A percentile compares a stretch with the other conserved stretches of the same genome.
Conservation (phyloP, 352 stramenopile species). For the Thraustochytrium striatum region DNA sequence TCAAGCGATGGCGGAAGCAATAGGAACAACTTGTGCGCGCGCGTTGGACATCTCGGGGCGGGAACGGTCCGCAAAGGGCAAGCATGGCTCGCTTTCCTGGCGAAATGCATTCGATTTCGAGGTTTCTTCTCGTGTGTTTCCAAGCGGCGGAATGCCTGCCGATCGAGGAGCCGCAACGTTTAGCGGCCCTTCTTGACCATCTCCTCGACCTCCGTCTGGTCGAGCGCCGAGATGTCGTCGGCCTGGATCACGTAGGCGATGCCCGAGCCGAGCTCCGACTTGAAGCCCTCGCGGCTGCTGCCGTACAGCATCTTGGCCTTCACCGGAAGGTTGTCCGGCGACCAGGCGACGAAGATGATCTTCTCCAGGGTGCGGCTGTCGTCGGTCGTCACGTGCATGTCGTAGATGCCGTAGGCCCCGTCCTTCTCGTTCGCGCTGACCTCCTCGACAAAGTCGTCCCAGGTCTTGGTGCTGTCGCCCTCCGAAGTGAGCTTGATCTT, state of each 20-base stretch:
- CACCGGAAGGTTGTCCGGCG: slow-evolving; percentile 37
- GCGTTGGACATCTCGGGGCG: too few relatives aligned
- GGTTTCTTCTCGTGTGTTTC: too few relatives aligned
- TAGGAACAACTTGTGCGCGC: too few relatives aligned
- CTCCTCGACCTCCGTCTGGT: background rate
- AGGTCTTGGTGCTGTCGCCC: background rate
- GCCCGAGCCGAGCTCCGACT: slow-evolving; percentile 45
- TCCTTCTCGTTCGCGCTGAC: slow-evolving; percentile 6
- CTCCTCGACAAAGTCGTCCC: slow-evolving; percentile 26
- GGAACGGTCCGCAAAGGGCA: too few relatives aligned
- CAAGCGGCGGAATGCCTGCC: too few relatives aligned
- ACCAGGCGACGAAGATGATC: slow-evolving; percentile 39
- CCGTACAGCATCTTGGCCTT: slow-evolving; percentile 49
- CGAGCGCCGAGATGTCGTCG: slow-evolving; percentile 30
- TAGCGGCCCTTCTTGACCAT: slow-evolving; percentile 42
- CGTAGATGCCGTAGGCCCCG: slow-evolving; percentile 45
- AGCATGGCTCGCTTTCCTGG: too few relatives aligned
- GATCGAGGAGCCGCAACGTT: background rate
- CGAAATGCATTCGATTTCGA: too few relatives aligned
- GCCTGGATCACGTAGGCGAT: slow-evolving; percentile 45
- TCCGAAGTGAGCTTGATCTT: slow-evolving; percentile 29
- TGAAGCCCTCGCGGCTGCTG: slow-evolving; percentile 27
- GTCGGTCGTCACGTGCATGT: background rate
- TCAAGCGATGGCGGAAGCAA: too few relatives aligned
- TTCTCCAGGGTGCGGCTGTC: slow-evolving; percentile 34